Conservation (phyloP, 768 basidiomycete species). For the Guyanaporus albipodus region DNA sequence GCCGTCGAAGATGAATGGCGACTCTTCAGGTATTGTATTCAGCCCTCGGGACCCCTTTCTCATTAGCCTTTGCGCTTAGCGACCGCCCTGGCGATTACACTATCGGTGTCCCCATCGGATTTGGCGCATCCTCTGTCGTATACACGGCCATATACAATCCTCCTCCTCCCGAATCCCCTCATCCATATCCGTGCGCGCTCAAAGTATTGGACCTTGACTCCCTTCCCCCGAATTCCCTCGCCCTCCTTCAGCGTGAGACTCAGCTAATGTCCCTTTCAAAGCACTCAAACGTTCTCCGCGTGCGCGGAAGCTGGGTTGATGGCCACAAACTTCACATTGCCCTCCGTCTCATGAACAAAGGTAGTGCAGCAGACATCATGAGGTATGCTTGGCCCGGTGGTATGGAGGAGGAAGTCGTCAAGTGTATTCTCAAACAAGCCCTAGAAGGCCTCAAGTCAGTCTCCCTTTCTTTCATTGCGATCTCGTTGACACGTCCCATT, state of each 20-base stretch:
- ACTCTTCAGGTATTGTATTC: conserved; percentile 58
- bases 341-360: conserved; percentile 84
- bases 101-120: conserved; percentile 77
- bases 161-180: conserved; percentile 32
- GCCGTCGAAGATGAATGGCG: conserved; percentile 83
- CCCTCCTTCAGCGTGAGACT: conserved; percentile 77
- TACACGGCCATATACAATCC: conserved; percentile 69
- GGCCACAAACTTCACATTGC: conserved; percentile 85
- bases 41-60: background rate
- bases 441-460: conserved; percentile 82
- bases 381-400: conserved; percentile 83
- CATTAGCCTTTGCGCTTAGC: conserved; percentile 34
- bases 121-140: conserved; percentile 89
- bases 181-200: conserved; percentile 63
- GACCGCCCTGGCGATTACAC: conserved; percentile 70
- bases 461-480: background rate
- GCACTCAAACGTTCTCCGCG: conserved; percentile 89
- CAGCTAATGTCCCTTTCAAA: conserved; percentile 90
- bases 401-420: conserved; percentile 85
- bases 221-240: conserved; percentile 65
- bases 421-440: conserved; percentile 80
- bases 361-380: conserved; percentile 83
- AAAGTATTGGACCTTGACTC: conserved; percentile 88
- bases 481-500: conserved; percentile 6
- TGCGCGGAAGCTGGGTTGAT: conserved; percentile 84